phyloP scores from a whole-genome alignment of 2,329 filamentous ascomycete species.

The Huntiella omanensis region DNA sequence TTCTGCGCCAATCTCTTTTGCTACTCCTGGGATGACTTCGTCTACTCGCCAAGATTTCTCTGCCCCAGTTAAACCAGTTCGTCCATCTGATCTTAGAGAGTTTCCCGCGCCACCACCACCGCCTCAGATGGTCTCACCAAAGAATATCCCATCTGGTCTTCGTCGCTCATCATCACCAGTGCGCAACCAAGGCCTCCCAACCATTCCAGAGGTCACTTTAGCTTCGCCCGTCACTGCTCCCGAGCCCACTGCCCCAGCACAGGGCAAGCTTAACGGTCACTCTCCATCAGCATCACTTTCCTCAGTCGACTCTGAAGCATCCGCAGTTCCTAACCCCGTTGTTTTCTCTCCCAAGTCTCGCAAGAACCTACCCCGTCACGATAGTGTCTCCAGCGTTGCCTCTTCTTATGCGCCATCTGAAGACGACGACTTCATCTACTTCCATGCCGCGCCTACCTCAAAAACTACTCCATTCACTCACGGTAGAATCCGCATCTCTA shows the following conservation, averaged over 20 bases:
- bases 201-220: slow-evolving; percentile 23
- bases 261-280: slow-evolving; percentile 9
- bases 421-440: slow-evolving; percentile 28
- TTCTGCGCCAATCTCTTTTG: not conserved
- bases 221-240: slow-evolving; percentile 20
- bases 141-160: not conserved
- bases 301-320: not conserved
- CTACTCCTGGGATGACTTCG: not conserved
- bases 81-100: slow-evolving; percentile 19
- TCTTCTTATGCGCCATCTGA: slow-evolving; percentile 16
- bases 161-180: slow-evolving; percentile 3
- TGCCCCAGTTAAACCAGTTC: slow-evolving; percentile 11
- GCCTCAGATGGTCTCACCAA: not conserved
- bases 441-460: slow-evolving; percentile 30
- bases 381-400: slow-evolving; percentile 3
- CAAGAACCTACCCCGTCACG: not conserved
- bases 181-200: slow-evolving; percentile 18
- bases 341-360: not conserved
- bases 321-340: slow-evolving; percentile 4
- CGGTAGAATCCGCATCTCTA: slow-evolving; percentile 34
- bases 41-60: slow-evolving; percentile 16
- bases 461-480: slow-evolving; percentile 33
- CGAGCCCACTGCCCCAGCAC: slow-evolving; percentile 17
- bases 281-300: slow-evolving; percentile 5
- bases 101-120: slow-evolving; percentile 22